phyloP scores from a whole-genome alignment of 495 filamentous ascomycete genomes.

The Aspergillus incahuasiensis region DNA sequence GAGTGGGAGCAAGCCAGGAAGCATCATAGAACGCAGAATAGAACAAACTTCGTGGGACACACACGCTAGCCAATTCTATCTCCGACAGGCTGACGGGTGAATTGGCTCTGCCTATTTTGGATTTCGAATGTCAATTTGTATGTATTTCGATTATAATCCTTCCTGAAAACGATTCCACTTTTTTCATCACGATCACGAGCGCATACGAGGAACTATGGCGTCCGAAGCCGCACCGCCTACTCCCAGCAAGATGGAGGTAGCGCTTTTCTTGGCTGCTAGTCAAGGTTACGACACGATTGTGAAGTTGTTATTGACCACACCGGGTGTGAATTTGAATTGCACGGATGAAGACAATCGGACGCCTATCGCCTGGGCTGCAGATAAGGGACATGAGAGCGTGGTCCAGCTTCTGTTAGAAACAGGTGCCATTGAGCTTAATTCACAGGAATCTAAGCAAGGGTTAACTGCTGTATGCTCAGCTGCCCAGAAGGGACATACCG shows the following conservation, averaged over 20 bases:
- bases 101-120: background rate
- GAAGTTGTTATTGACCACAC: constrained; percentile 23
- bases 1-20: background rate
- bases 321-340: constrained; percentile 26
- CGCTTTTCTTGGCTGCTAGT: constrained; percentile 29
- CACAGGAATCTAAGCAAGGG: constrained; percentile 17
- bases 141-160: constrained; percentile 2
- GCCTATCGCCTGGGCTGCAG: constrained; percentile 35
- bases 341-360: constrained; percentile 24
- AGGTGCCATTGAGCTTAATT: constrained; percentile 18
- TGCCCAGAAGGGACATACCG: constrained; percentile 29
- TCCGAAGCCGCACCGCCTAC: constrained; percentile 8
- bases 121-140: constrained; percentile 5
- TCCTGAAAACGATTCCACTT: background rate
- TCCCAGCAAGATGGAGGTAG: constrained; percentile 23
- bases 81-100: constrained; percentile 1
- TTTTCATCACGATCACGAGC: background rate
- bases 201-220: constrained; percentile 8
- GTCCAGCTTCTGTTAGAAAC: constrained; percentile 27
- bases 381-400: constrained; percentile 31
- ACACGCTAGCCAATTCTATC: constrained; percentile 7
- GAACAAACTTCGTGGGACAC: constrained; percentile 2
- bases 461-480: constrained; percentile 36
- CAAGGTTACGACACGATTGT: constrained; percentile 37
- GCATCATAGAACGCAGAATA: background rate